Conservation (phyloP, 2,329 filamentous ascomycete species). For the Calycina marina region DNA sequence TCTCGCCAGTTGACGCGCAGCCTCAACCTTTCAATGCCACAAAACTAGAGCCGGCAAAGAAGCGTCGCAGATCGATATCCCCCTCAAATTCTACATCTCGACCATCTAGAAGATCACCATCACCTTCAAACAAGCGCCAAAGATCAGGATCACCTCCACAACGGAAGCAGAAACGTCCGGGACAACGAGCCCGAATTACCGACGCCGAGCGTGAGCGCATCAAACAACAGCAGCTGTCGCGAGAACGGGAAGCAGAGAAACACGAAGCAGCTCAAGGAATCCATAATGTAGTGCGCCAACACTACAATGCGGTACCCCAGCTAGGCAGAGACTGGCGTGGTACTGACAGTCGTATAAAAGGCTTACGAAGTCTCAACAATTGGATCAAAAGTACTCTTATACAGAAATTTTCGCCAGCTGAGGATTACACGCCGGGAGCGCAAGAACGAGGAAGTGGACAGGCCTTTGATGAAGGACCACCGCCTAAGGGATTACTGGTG, state of each 20-base stretch:
- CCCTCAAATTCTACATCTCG: conserved; percentile 20
- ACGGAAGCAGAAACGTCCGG: conserved; percentile 58
- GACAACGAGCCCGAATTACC: conserved; percentile 50
- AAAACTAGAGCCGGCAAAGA: conserved; percentile 27
- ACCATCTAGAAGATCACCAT: conserved; percentile 14
- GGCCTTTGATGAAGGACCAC: conserved; percentile 19
- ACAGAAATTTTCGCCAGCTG: conserved; percentile 81
- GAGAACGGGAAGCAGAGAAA: conserved; percentile 34
- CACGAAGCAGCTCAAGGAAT: conserved; percentile 35
- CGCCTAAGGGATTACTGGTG: conserved; percentile 51
- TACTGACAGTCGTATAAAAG: conserved; percentile 90
- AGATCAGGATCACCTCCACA: conserved; percentile 21
- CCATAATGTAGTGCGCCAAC: conserved; percentile 76
- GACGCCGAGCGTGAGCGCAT: conserved; percentile 53
- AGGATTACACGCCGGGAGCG: conserved; percentile 52
- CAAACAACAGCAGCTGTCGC: conserved; percentile 40
- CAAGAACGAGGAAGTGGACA: conserved; percentile 33
- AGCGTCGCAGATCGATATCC: conserved; percentile 26
- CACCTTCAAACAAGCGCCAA: conserved; percentile 13
- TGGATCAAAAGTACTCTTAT: conserved; percentile 98
- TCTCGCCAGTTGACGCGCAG: conserved; percentile 20
- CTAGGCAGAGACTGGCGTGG: conserved; percentile 87
- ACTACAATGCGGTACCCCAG: conserved; percentile 94
- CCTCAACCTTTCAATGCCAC: conserved; percentile 29
- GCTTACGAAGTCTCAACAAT: conserved; percentile 89